These are phyloP conservation scores for Davidsoniella neocaledoniae DNA, from an alignment of 2,329 filamentous ascomycete species.

Conservation along the genomic window DNA sequence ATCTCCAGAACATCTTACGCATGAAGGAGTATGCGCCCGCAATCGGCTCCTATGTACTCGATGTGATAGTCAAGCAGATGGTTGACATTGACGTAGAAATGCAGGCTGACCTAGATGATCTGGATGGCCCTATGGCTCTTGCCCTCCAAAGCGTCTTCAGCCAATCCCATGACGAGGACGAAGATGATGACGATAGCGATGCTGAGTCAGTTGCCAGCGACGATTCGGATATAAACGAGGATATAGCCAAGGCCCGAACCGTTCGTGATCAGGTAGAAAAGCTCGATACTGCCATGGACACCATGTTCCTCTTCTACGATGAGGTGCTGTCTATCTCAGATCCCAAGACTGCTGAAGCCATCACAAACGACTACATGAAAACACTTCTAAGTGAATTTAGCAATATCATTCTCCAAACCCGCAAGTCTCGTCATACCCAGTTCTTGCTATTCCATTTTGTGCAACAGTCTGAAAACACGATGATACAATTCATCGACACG, in stretches of 20 bases:
- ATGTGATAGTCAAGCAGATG: slow-evolving; percentile 67
- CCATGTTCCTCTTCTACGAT: slow-evolving; percentile 70
- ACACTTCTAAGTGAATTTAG: slow-evolving; percentile 73
- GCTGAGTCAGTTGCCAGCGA: slow-evolving; percentile 56
- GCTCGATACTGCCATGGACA: slow-evolving; percentile 77
- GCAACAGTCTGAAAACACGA: slow-evolving; percentile 60
- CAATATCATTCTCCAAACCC: slow-evolving; percentile 74
- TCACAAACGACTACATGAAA: slow-evolving; percentile 40
- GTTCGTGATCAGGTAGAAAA: slow-evolving; percentile 75
- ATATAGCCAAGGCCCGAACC: slow-evolving; percentile 41
- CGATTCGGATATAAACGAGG: slow-evolving; percentile 46
- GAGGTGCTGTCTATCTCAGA: slow-evolving; percentile 52
- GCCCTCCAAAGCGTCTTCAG: slow-evolving; percentile 28
- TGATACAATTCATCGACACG: slow-evolving; percentile 46
- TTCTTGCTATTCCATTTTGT: slow-evolving; percentile 94
- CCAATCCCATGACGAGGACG: slow-evolving; percentile 24
- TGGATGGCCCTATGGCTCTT: slow-evolving; percentile 75
- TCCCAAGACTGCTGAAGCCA: slow-evolving; percentile 39
- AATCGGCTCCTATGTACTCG: slow-evolving; percentile 62
- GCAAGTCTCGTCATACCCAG: slow-evolving; percentile 82
- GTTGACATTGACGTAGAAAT: slow-evolving; percentile 94
- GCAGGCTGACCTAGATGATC: slow-evolving; percentile 79
- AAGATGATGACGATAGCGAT: slow-evolving; percentile 48
- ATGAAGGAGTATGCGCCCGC: slow-evolving; percentile 64
- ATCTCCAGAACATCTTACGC: slow-evolving; percentile 67